Evolutionary conservation across 805 yeast species (phyloP), one percentile per base, ranked within the genome.

Genomic region (Ogataea pini): DNA sequence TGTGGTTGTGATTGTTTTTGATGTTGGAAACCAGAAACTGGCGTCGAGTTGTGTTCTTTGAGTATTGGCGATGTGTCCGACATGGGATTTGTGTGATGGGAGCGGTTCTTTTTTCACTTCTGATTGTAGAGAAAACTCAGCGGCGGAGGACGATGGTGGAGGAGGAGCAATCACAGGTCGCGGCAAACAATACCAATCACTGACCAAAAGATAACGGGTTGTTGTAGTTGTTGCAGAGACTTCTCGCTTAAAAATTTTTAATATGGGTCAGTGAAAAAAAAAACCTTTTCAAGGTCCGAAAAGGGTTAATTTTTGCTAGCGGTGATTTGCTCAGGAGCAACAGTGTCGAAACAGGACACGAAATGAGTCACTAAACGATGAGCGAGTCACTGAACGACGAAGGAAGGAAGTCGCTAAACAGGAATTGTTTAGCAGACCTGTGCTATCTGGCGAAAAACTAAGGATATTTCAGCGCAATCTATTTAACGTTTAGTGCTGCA

Each of bases 51-150:
- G 17, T 47, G 47, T 12, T 48, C 49, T 18, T 45, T 39, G 36
- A 48, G 29, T 17, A 48, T 40, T n/a, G 51, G 44, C 28, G 52
- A 27, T 18, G 52, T 42, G 44, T 47, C 50, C 24, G 50, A 47
- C 50, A 47, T 47, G 8, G 22, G 14, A 22, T 22, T 22, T 22
- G 25, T 22, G 25, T 22, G 5, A 22, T 22, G 25, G 5, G 25
- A 22, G 7, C 25, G 25, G 25, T 22, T 6, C 10, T 32, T 29
- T 29, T 29, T 29, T 29, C 33, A 9, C 36, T 33, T 17, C 20
- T 17, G 36, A 6, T n/a, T n/a, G n/a, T n/a, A 22, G 25, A 22
- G 8, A 22, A 22, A 8, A 22, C 7, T 22, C 25, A 22, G 7
- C 25, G 25, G 25, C 5, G 5, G 25, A 22, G 8, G 8, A 8